phyloP scores from a whole-genome alignment of 345 rosid genomes.

The Rhodomyrtus tomentosa region DNA sequence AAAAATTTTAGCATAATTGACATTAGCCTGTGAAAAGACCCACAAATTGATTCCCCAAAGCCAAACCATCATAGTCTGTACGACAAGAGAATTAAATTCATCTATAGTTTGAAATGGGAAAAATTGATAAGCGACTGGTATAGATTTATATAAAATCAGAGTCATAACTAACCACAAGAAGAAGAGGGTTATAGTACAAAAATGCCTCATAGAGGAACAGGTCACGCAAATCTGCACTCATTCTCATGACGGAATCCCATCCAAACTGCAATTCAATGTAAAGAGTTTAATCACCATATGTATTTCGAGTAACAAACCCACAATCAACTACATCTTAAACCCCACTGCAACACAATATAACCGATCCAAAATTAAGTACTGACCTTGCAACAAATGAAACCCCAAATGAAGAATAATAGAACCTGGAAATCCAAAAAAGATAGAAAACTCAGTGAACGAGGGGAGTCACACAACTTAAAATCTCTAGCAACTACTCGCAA shows the following conservation, averaged over 20 bases:
- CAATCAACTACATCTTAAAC: not conserved
- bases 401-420: slow-evolving; percentile 59
- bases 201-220: slow-evolving; percentile 88
- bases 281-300: not conserved
- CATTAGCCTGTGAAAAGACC: slow-evolving; percentile 72
- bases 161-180: slow-evolving; percentile 65
- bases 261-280: slow-evolving; percentile 47
- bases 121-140: not conserved
- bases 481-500: not conserved
- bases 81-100: slow-evolving; percentile 4
- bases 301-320: not conserved
- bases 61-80: slow-evolving; percentile 94
- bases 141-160: not conserved
- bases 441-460: not conserved
- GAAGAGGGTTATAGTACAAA: slow-evolving; percentile 94
- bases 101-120: not conserved
- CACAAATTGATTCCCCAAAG: slow-evolving; percentile 93
- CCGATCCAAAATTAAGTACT: slow-evolving; percentile 2
- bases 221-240: slow-evolving; percentile 75
- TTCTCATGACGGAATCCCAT: slow-evolving; percentile 92
- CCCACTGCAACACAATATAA: not conserved
- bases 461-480: not conserved
- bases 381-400: slow-evolving; percentile 87
- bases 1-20: slow-evolving; percentile 69
- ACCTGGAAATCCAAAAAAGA: slow-evolving; percentile 42